phyloP scores from a whole-genome alignment of 805 yeast species.

The Candida caryicola region DNA sequence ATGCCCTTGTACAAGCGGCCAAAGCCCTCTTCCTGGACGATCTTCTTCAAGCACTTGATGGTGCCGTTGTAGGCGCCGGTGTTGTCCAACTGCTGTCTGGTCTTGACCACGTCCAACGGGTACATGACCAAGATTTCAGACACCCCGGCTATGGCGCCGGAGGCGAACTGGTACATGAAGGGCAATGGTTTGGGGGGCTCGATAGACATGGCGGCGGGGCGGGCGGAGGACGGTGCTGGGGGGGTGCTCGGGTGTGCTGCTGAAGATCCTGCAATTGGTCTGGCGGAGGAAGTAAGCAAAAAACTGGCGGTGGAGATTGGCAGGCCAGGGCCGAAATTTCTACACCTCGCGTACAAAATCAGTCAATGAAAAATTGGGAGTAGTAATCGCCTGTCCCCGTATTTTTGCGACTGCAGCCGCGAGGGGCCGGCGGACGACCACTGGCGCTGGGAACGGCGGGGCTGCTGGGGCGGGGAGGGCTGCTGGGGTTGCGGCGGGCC shows the following conservation, averaged over 20 bases:
- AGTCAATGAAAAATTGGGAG: neutral
- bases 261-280: neutral
- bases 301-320: too few relatives aligned
- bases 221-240: too few relatives aligned
- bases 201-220: neutral
- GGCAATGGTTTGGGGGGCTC: conserved; percentile 47
- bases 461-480: too few relatives aligned
- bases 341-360: too few relatives aligned
- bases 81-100: conserved; percentile 78
- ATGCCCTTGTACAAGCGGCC: conserved; percentile 88
- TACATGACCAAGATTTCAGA: conserved; percentile 94
- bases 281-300: too few relatives aligned
- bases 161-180: conserved; percentile 82
- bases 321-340: too few relatives aligned
- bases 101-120: conserved; percentile 95
- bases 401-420: neutral
- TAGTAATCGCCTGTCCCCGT: neutral
- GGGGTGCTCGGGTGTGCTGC: too few relatives aligned
- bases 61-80: conserved; percentile 77
- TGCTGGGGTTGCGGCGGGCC: too few relatives aligned
- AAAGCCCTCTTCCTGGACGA: conserved; percentile 82
- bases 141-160: conserved; percentile 96
- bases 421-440: too few relatives aligned
- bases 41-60: conserved; percentile 77
- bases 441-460: too few relatives aligned